These are phyloP conservation scores for Fomitopsis betulina DNA, from an alignment of 1,284 basidiomycete species.

Conservation along the genomic window DNA sequence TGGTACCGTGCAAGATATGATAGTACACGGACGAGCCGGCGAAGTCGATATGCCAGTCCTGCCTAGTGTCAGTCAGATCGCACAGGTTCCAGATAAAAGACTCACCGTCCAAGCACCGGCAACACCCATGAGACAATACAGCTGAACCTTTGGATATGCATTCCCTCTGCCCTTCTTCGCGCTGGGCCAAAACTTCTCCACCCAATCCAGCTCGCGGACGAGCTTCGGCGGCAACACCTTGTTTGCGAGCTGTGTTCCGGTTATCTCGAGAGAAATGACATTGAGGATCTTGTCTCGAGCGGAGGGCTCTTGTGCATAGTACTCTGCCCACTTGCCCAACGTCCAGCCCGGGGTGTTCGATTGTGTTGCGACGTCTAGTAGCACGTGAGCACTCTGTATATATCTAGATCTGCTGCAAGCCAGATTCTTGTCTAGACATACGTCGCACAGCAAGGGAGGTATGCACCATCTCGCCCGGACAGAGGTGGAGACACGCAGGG, in stretches of 20 bases:
- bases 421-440: too few relatives aligned
- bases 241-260: constrained; percentile 38
- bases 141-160: constrained; percentile 88
- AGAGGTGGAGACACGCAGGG: too few relatives aligned
- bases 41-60: constrained; percentile 98
- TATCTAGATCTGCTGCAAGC: not conserved
- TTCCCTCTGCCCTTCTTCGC: constrained; percentile 70
- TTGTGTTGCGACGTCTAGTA: constrained; percentile 78
- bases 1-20: constrained; percentile 79
- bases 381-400: not conserved
- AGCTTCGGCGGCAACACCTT: constrained; percentile 79
- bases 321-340: constrained; percentile 86
- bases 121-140: constrained; percentile 94
- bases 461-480: too few relatives aligned
- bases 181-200: constrained; percentile 90
- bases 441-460: too few relatives aligned
- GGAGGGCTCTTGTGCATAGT: constrained; percentile 65
- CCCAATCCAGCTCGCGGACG: constrained; percentile 93
- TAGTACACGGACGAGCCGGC: constrained; percentile 95
- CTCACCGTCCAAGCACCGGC: constrained; percentile 86
- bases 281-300: constrained; percentile 71
- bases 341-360: constrained; percentile 83
- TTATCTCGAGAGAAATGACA: constrained; percentile 36
- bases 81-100: constrained; percentile 3
- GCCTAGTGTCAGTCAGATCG: constrained; percentile 6